These are phyloP conservation scores for grape (Vitis vinifera) DNA, from an alignment of 164 flowering plant species.

Conservation along the genomic window ASM3070453v1 NC_081818.1:3588501-3589000, in stretches of 20 bases:
- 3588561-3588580: slow-evolving; percentile 84
- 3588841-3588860: background rate
- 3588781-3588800: background rate
- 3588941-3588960: no score
- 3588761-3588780: background rate
- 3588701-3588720: background rate
- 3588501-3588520: slow-evolving; percentile 27
- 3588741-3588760: no score
- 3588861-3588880: background rate
- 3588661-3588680: slow-evolving; percentile 12
- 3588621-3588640: slow-evolving; percentile 61
- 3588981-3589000: no score
- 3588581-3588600: slow-evolving; percentile 72
- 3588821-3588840: background rate
- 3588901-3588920: background rate
- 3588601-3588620: slow-evolving; percentile 78
- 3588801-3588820: background rate
- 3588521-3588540: slow-evolving; percentile 48
- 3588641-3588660: slow-evolving; percentile 37
- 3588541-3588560: slow-evolving; percentile 69
- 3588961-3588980: no score
- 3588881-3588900: background rate
- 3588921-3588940: no score
- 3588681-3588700: background rate
- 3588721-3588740: background rate